A percentile compares a stretch with the other conserved stretches of the same genome.
Evolutionary conservation across 2,329 filamentous ascomycete genomes (phyloP).

Genomic region (Monilinia polystroma): DNA sequence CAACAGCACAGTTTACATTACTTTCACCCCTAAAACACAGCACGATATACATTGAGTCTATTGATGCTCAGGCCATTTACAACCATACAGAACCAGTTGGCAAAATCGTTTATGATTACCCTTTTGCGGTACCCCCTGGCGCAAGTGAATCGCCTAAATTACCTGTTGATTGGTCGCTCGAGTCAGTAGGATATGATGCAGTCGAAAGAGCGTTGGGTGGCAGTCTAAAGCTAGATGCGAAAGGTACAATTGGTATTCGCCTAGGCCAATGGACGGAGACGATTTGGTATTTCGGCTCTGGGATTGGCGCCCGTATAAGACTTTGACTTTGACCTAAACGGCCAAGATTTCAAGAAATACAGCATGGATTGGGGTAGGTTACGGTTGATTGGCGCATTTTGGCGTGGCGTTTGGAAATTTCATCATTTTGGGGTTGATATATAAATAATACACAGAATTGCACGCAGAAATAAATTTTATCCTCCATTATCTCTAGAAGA

Average conservation of each 20-base stretch:
- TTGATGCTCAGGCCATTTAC: slow-evolving; percentile 85
- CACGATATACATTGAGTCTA: slow-evolving; percentile 71
- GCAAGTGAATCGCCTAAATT: slow-evolving; percentile 69
- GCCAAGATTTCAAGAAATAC: not conserved
- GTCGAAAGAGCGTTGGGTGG: slow-evolving; percentile 79
- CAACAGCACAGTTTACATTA: slow-evolving; percentile 80
- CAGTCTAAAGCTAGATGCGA: slow-evolving; percentile 72
- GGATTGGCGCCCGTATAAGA: slow-evolving; percentile 66
- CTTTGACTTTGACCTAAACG: slow-evolving; percentile 40
- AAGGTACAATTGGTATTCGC: slow-evolving; percentile 70
- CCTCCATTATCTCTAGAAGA: slow-evolving; percentile 25
- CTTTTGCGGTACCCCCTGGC: slow-evolving; percentile 77
- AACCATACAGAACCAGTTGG: slow-evolving; percentile 77
- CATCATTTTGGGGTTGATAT: slow-evolving; percentile 6
- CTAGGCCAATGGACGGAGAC: slow-evolving; percentile 73
- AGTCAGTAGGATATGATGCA: slow-evolving; percentile 78
- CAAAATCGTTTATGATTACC: slow-evolving; percentile 68
- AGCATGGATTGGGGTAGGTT: not conserved
- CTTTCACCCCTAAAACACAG: slow-evolving; percentile 73
- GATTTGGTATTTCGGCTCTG: slow-evolving; percentile 67
- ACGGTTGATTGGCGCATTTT: slow-evolving; percentile 1
- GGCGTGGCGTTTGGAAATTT: slow-evolving; percentile 17
- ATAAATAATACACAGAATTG: slow-evolving; percentile 22
- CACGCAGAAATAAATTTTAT: slow-evolving; percentile 25
- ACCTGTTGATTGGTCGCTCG: slow-evolving; percentile 77